These are phyloP conservation scores for Botrytis aclada DNA, from an alignment of 2,329 filamentous ascomycete species.

Conservation along the genomic window DNA sequence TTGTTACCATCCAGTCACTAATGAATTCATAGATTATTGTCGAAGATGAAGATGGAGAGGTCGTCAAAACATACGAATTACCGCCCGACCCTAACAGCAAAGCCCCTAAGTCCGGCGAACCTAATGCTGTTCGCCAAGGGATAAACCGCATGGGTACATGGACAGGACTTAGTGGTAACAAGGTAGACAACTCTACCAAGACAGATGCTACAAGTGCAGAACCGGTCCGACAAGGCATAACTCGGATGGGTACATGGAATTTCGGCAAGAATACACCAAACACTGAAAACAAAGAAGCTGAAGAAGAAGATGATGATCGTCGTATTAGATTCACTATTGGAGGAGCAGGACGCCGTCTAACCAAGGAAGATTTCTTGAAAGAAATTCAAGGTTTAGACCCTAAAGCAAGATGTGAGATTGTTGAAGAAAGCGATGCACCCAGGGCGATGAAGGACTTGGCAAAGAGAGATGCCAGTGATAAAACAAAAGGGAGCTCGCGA, in stretches of 20 bases:
- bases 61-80: conserved; percentile 79
- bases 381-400: conserved; percentile 71
- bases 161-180: conserved; percentile 29
- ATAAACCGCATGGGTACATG: conserved; percentile 33
- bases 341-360: conserved; percentile 71
- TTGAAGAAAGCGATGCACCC: conserved; percentile 33
- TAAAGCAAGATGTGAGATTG: conserved; percentile 47
- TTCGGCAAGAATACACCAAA: conserved; percentile 26
- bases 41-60: conserved; percentile 81
- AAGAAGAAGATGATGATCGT: conserved; percentile 64
- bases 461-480: conserved; percentile 31
- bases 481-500: conserved; percentile 29
- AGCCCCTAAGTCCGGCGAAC: conserved; percentile 20
- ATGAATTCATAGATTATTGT: conserved; percentile 66
- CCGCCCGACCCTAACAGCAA: conserved; percentile 43
- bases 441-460: conserved; percentile 35
- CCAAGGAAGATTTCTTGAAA: conserved; percentile 73
- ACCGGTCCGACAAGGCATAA: conserved; percentile 30
- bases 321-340: conserved; percentile 74
- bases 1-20: conserved; percentile 18
- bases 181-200: conserved; percentile 15
- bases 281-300: conserved; percentile 37
- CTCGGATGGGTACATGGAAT: conserved; percentile 34
- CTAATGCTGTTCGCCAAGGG: conserved; percentile 28
- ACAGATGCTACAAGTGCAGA: not conserved